phyloP scores from a whole-genome alignment of 2,329 filamentous ascomycete genomes.

The Alternaria triticina region DNA sequence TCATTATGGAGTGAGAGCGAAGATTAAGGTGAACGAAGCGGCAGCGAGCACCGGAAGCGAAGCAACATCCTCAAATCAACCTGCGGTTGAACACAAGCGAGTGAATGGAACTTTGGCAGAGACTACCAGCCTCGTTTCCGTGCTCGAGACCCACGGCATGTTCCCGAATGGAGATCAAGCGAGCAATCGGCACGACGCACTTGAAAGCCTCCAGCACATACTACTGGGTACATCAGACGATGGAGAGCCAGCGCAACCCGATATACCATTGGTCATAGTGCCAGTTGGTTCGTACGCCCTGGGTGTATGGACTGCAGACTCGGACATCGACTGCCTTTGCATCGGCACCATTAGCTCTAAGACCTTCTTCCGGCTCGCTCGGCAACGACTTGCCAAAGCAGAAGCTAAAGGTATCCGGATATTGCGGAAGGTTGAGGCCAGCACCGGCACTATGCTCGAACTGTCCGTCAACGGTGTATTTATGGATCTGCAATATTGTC shows the following conservation, averaged over 20 bases:
- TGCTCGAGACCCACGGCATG: slow-evolving; percentile 31
- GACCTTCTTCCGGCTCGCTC: slow-evolving; percentile 67
- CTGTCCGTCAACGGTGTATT: slow-evolving; percentile 64
- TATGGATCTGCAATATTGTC: slow-evolving; percentile 71
- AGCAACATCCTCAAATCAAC: slow-evolving; percentile 4
- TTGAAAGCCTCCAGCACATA: slow-evolving; percentile 55
- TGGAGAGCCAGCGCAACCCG: slow-evolving; percentile 11
- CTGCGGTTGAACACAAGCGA: slow-evolving; percentile 20
- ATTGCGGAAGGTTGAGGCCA: slow-evolving; percentile 64
- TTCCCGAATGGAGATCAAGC: slow-evolving; percentile 59
- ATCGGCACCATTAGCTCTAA: slow-evolving; percentile 67
- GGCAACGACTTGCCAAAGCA: slow-evolving; percentile 61
- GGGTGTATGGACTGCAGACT: slow-evolving; percentile 65
- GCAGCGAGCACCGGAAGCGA: not conserved
- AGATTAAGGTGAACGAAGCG: slow-evolving; percentile 33
- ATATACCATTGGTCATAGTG: slow-evolving; percentile 58
- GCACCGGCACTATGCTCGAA: slow-evolving; percentile 69
- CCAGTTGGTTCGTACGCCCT: slow-evolving; percentile 72
- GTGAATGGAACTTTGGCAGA: slow-evolving; percentile 13
- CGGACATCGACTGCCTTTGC: slow-evolving; percentile 71
- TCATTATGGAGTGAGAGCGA: slow-evolving; percentile 62
- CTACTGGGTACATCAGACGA: slow-evolving; percentile 45
- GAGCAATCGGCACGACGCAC: slow-evolving; percentile 51
- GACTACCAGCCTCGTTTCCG: slow-evolving; percentile 14
- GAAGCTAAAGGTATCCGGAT: slow-evolving; percentile 55